These are phyloP conservation scores for Scalesia atractyloides DNA, from an alignment of 129 eudicot species.

Conservation along the genomic window DNA sequence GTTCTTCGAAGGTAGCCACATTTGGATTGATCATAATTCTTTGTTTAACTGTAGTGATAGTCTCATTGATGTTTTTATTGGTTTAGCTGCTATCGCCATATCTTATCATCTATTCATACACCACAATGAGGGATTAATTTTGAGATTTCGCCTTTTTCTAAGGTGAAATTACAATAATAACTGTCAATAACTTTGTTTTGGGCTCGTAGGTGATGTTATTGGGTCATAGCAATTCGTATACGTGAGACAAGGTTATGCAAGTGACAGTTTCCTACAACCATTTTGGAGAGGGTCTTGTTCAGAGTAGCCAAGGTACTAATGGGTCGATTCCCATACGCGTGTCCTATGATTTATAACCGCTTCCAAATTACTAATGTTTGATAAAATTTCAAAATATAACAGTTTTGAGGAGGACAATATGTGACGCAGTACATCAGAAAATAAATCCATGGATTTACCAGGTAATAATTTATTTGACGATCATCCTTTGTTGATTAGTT, in stretches of 20 bases:
- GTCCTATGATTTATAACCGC: too few species aligned
- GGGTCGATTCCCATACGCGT: too few species aligned
- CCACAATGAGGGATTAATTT: background rate
- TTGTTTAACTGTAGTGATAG: background rate
- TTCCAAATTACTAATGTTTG: too few species aligned
- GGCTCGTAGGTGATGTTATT: constrained; percentile 1
- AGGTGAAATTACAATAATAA: background rate
- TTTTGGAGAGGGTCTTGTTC: constrained; percentile 5
- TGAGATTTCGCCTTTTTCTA: too few species aligned
- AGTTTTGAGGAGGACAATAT: too few species aligned
- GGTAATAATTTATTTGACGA: too few species aligned
- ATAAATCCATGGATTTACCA: too few species aligned
- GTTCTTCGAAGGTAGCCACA: background rate
- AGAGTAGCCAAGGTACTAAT: background rate
- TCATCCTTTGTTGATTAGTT: too few species aligned
- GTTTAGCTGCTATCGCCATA: background rate
- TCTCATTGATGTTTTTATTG: background rate
- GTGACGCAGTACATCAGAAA: too few species aligned
- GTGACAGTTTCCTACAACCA: constrained; percentile 3
- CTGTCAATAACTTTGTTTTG: background rate
- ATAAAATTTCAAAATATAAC: too few species aligned
- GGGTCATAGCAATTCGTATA: background rate
- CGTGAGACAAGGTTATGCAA: constrained; percentile 1
- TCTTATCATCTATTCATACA: background rate
- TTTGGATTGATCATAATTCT: constrained; percentile 2